Evolutionary conservation across 1,284 basidiomycete species (phyloP).

Genomic region (Apiotrichum porosum): DNA sequence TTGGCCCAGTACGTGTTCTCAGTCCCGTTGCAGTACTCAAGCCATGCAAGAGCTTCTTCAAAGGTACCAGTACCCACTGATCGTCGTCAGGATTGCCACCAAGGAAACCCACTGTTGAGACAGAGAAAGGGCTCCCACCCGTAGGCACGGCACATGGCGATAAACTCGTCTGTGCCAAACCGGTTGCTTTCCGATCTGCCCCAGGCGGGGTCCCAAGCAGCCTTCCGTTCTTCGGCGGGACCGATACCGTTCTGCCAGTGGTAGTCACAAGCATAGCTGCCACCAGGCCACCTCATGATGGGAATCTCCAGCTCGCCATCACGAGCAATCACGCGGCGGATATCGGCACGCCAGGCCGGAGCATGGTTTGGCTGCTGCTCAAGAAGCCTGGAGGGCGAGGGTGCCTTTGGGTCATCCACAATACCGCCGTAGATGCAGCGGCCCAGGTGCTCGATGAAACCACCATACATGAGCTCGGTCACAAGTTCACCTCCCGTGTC

Average conservation of each 20-base stretch:
- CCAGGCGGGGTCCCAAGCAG: constrained; percentile 62
- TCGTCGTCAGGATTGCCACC: too few species aligned
- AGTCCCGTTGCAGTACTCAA: constrained; percentile 61
- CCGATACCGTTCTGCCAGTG: constrained; percentile 65
- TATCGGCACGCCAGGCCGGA: constrained; percentile 56
- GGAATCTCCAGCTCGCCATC: constrained; percentile 55
- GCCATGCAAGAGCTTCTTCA: constrained; percentile 52
- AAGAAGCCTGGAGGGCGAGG: constrained; percentile 38
- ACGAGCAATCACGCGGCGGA: constrained; percentile 54
- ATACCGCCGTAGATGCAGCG: constrained; percentile 63
- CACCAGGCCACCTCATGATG: constrained; percentile 60
- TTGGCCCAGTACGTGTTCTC: constrained; percentile 58
- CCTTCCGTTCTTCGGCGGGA: constrained; percentile 54
- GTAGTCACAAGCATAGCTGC: constrained; percentile 57
- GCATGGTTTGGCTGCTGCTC: constrained; percentile 30
- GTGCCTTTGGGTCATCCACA: constrained; percentile 51
- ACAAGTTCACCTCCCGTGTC: constrained; percentile 8
- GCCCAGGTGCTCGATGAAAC: constrained; percentile 60
- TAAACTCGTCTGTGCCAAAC: constrained; percentile 60
- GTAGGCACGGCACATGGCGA: constrained; percentile 39
- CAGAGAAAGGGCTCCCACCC: constrained; percentile 59
- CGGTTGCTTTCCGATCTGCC: constrained; percentile 59
- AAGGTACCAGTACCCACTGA: too few species aligned
- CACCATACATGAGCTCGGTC: constrained; percentile 52
- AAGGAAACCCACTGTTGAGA: too few species aligned